Base-by-base conservation (phyloP, 495 filamentous ascomycete species). In the Neurospora cerealis region DNA sequence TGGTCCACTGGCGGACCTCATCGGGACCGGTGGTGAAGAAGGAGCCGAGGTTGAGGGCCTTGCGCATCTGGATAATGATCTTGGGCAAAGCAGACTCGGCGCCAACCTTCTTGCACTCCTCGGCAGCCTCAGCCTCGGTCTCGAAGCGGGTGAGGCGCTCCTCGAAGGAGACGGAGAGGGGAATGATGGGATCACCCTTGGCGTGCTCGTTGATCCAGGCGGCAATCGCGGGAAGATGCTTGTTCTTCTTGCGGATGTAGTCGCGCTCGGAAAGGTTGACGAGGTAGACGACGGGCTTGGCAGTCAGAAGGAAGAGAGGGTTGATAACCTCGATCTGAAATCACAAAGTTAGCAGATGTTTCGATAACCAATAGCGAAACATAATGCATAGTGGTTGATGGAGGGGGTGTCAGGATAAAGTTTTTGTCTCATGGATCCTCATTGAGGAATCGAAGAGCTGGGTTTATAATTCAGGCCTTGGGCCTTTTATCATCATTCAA, bases 171-270 rank as follows among this genome's bases (percentile, higher is more conserved):
- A 97, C 90, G 1, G 96, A 98, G 80, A 99, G 89, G 66, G 96
- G 96, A 66, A 99, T 91, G 78, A 98, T 91, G 41, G 94, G 91
- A 78, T 97, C 94, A 70, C 94, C 95, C 37, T 89, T 80, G 3
- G 94, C 93, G 83, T 98, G 87, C 77, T 92, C 88, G 84, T 98
- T 95, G 83, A 98, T 89, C 95, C 96, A 98, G 78, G 93, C 90
- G 76, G 91, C 92, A 79, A 99, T 92, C 85, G 94, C 94, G 75
- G 92, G 87, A 19, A 98, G 91, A 86, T 98, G 90, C 90, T 98
- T 98, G 89, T 98, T 99, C 91, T 98, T 98, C 87, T 98, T 95
- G 78, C 96, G 92, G 83, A 98, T 92, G 83, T 95, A 99, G 83
- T 98, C 96, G 83, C 89, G 94, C 86, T 99, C 96, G 77, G 92